Evolutionary conservation across 2,329 filamentous ascomycete genomes (phyloP).

Genomic region (Penicillium griseofulvum): DNA sequence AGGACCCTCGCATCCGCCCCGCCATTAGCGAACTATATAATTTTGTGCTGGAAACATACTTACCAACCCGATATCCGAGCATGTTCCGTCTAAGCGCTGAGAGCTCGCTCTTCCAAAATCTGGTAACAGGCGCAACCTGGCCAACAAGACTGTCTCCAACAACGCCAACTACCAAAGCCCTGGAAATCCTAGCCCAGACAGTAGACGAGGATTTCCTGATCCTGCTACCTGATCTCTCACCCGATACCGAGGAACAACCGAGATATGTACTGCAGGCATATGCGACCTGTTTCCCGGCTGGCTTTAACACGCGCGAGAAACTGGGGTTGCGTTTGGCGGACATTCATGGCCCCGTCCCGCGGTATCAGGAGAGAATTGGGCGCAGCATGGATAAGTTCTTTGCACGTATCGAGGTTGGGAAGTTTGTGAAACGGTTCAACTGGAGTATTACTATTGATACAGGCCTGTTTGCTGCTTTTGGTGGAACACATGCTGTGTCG

Average conservation of each 20-base stretch:
- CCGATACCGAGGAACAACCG: conserved; percentile 19
- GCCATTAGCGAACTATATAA: conserved; percentile 53
- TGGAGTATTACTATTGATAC: conserved; percentile 44
- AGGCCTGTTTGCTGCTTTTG: conserved; percentile 42
- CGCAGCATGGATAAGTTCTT: conserved; percentile 64
- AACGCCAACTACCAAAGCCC: conserved; percentile 38
- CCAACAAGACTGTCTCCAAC: conserved; percentile 35
- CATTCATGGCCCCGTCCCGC: conserved; percentile 60
- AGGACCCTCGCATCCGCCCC: conserved; percentile 38
- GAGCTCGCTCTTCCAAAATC: conserved; percentile 44
- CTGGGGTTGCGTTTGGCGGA: conserved; percentile 51
- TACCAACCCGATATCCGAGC: conserved; percentile 56
- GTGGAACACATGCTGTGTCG: conserved; percentile 32
- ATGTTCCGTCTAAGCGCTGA: conserved; percentile 46
- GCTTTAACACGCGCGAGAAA: conserved; percentile 58
- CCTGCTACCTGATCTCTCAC: conserved; percentile 46
- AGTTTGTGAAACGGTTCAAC: conserved; percentile 56
- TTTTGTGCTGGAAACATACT: conserved; percentile 55
- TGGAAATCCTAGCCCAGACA: conserved; percentile 51
- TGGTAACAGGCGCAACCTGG: conserved; percentile 44
- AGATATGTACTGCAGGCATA: conserved; percentile 59
- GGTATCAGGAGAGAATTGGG: conserved; percentile 56
- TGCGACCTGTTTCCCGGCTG: conserved; percentile 56
- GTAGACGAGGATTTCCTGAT: conserved; percentile 62
- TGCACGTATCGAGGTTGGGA: conserved; percentile 52